Percentiles rank a stretch among this genome's conserved stretches.
These are phyloP conservation scores for Pseudonitzschia pungens DNA, from an alignment of 108 stramenopile species.

Conservation along the genomic window DNA sequence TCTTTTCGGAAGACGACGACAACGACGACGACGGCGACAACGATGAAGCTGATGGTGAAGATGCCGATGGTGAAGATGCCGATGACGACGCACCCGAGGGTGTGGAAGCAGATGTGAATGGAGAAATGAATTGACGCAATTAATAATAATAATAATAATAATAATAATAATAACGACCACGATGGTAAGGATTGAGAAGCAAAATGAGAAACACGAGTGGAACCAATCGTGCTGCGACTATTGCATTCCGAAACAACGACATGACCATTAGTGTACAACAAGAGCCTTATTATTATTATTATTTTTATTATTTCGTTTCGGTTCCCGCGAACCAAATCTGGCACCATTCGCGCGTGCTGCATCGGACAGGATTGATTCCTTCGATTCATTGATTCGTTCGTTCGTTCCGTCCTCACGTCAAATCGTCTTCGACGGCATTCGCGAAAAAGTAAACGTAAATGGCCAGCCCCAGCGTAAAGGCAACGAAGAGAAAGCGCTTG, in stretches of 20 bases:
- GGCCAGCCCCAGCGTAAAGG: slow-evolving; percentile 37
- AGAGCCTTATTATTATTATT: too few species aligned
- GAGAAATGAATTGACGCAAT: not conserved
- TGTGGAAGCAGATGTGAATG: not conserved
- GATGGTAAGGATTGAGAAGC: not conserved
- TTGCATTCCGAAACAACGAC: too few species aligned
- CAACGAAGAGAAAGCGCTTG: slow-evolving; percentile 29
- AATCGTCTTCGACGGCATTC: slow-evolving; percentile 16
- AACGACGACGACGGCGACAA: slow-evolving; percentile 2
- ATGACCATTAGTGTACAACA: too few species aligned
- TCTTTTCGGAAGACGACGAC: not conserved
- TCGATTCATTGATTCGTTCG: too few species aligned
- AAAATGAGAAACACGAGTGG: not conserved
- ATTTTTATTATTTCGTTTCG: too few species aligned
- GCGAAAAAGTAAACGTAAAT: slow-evolving; percentile 24
- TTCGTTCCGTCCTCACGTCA: slow-evolving; percentile 12
- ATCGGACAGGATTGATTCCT: not conserved
- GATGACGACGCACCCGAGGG: not conserved
- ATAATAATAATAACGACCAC: not conserved
- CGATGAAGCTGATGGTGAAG: slow-evolving; percentile 23
- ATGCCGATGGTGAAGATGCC: slow-evolving; percentile 3
- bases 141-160: too few species aligned
- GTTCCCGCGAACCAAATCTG: not conserved
- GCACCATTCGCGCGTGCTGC: not conserved
- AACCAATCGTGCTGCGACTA: not conserved